Conservation (phyloP, 768 basidiomycete species). For the Lyophyllum decastes region DNA sequence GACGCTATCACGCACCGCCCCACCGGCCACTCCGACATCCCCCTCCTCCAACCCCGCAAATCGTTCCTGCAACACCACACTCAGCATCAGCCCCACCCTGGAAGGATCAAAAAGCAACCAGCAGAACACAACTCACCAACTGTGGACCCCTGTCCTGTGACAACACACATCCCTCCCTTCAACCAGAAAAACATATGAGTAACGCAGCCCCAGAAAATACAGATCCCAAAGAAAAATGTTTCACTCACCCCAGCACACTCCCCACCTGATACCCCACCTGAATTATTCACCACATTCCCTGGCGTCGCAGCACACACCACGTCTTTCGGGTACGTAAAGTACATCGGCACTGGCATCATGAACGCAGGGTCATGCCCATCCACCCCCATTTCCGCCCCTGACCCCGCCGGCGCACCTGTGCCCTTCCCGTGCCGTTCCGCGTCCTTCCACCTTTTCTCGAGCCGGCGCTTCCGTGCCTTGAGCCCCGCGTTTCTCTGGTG, state of each 20-base stretch:
- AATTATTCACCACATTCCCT: constrained; percentile 15
- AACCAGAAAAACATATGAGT: background rate
- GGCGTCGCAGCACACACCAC: constrained; percentile 18
- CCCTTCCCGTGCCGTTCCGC: constrained; percentile 21
- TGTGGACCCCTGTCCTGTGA: too few species aligned
- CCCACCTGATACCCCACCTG: constrained; percentile 15
- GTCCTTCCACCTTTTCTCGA: background rate
- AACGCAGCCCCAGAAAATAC: background rate
- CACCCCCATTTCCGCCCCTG: too few species aligned
- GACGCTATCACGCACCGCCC: too few species aligned
- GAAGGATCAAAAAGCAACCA: background rate
- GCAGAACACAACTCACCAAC: background rate
- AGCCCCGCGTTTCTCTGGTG: constrained; percentile 22
- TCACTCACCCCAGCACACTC: background rate
- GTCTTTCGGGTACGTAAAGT: constrained; percentile 11
- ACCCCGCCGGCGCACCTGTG: too few species aligned
- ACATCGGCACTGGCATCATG: constrained; percentile 33
- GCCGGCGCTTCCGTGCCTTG: constrained; percentile 20
- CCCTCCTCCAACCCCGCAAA: background rate
- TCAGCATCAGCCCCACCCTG: background rate
- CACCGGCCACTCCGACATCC: background rate
- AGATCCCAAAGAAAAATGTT: background rate
- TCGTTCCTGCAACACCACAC: constrained; percentile 11
- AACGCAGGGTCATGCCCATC: constrained; percentile 30
- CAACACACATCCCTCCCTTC: background rate